A percentile compares a stretch with the other conserved stretches of the same genome.
phyloP scores from a whole-genome alignment of 2,329 filamentous ascomycete species.

The Phoma sp. region DNA sequence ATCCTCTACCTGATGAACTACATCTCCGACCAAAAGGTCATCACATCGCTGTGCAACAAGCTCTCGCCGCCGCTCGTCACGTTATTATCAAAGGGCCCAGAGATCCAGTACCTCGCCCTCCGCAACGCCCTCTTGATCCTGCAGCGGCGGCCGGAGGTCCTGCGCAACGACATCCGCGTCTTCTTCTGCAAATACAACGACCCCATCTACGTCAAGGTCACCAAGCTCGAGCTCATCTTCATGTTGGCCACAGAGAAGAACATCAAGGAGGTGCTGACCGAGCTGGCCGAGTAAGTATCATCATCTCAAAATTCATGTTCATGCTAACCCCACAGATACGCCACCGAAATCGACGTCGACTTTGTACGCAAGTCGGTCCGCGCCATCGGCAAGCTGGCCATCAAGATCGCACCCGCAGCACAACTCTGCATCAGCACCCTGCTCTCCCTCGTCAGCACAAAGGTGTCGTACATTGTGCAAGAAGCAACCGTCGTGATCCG shows the following conservation, averaged over 20 bases:
- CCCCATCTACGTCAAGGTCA: conserved; percentile 99
- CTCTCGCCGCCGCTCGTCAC: conserved; percentile 94
- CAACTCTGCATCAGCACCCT: conserved; percentile 90
- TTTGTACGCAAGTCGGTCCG: conserved; percentile 98
- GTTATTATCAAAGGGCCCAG: conserved; percentile 90
- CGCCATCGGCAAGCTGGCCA: conserved; percentile 95
- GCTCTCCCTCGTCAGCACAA: conserved; percentile 93
- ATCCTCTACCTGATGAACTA: conserved; percentile 99
- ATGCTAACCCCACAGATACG: conserved; percentile 61
- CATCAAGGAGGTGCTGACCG: conserved; percentile 92
- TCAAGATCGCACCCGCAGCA: conserved; percentile 97
- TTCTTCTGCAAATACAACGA: conserved; percentile 99
- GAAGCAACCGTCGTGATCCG: conserved; percentile 98
- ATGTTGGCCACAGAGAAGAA: conserved; percentile 97
- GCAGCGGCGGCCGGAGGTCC: conserved; percentile 88
- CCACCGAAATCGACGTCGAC: conserved; percentile 97
- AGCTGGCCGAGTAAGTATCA: conserved; percentile 77
- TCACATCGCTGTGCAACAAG: conserved; percentile 86
- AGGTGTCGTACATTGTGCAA: conserved; percentile 98
- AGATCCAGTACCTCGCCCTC: conserved; percentile 96
- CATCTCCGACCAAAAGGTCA: conserved; percentile 88
- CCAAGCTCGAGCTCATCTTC: conserved; percentile 97
- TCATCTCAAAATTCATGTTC: background rate
- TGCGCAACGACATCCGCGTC: conserved; percentile 95
- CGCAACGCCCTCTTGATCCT: conserved; percentile 93